Conservation (phyloP, 2,329 filamentous ascomycete species). For the Beauveria varroae region DNA sequence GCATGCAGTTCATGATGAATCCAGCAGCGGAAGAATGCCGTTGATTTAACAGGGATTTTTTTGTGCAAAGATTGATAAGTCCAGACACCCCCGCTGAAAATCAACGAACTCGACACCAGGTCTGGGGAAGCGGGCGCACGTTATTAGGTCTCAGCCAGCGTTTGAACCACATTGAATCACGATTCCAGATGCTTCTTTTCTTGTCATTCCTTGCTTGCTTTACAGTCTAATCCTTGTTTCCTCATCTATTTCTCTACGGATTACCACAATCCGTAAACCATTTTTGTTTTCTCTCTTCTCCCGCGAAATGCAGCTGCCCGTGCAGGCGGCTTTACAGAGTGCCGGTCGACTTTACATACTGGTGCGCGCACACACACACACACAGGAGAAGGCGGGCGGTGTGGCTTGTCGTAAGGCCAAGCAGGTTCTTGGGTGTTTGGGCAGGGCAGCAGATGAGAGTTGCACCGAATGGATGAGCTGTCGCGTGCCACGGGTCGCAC, state of each 20-base stretch:
- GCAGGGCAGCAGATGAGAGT: neutral
- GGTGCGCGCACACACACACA: no score
- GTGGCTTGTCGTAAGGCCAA: neutral
- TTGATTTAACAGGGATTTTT: no score
- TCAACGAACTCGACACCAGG: neutral
- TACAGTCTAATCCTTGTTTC: neutral
- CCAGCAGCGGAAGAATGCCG: no score
- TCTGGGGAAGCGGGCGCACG: neutral
- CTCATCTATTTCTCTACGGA: neutral
- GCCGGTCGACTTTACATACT: neutral
- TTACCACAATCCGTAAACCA: no score
- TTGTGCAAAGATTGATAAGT: no score
- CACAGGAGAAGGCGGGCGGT: no score
- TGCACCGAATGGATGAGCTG: neutral
- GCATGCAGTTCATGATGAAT: no score
- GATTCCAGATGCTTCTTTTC: neutral
- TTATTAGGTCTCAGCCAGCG: neutral
- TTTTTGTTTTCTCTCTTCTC: conserved; percentile 1
- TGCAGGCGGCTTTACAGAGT: neutral
- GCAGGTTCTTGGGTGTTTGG: neutral
- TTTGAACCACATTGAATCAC: neutral
- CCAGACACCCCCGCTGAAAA: no score
- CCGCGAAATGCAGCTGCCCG: neutral
- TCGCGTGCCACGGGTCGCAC: neutral
- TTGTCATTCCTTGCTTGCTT: neutral